These are phyloP conservation scores for Metschnikowia kunwiensis DNA, from an alignment of 805 yeast species.

Conservation along the genomic window DNA sequence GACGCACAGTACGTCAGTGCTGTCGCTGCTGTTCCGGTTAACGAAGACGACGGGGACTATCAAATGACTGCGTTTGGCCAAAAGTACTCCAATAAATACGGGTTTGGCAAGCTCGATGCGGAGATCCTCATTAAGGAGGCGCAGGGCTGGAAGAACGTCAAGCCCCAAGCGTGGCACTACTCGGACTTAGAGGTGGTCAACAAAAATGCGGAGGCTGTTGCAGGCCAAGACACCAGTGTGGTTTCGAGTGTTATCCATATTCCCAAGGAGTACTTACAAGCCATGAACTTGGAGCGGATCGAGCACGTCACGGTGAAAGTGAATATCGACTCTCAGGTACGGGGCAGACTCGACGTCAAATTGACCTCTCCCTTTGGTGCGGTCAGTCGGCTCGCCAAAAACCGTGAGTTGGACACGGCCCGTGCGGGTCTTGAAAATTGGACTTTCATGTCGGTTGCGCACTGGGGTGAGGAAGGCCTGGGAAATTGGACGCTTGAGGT, in stretches of 20 bases:
- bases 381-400: conserved; percentile 67
- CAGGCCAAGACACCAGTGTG: conserved; percentile 15
- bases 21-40: conserved; percentile 64
- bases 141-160: conserved; percentile 73
- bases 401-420: conserved; percentile 57
- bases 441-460: conserved; percentile 97
- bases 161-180: conserved; percentile 85
- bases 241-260: conserved; percentile 39
- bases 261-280: conserved; percentile 44
- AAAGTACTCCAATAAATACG: conserved; percentile 79
- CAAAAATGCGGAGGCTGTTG: conserved; percentile 17
- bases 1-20: conserved; percentile 87
- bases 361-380: conserved; percentile 76
- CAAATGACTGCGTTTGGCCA: conserved; percentile 66
- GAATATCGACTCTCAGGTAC: conserved; percentile 55
- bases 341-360: conserved; percentile 70
- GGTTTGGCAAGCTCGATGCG: conserved; percentile 91
- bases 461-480: conserved; percentile 82
- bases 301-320: conserved; percentile 88
- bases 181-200: conserved; percentile 39
- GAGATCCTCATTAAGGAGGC: conserved; percentile 70
- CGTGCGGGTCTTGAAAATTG: conserved; percentile 66
- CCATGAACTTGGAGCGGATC: conserved; percentile 61
- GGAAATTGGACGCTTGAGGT: conserved; percentile 85
- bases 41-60: conserved; percentile 68